phyloP scores from a whole-genome alignment of 768 basidiomycete species.

The Leccinum aurantiacum region DNA sequence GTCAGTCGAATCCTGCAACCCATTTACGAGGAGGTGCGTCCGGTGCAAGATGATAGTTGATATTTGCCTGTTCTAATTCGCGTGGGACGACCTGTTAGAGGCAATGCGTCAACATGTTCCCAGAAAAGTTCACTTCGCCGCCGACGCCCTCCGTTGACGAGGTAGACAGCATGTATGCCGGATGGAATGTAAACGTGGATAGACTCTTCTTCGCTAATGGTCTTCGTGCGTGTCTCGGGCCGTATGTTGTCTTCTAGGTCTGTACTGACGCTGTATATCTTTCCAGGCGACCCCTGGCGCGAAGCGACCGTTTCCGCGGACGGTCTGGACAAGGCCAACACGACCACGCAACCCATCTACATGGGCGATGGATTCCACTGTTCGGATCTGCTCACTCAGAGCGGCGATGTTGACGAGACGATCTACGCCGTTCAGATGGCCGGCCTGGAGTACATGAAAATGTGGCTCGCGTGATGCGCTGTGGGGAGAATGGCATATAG shows the following conservation, averaged over 20 bases:
- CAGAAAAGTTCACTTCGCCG: background rate
- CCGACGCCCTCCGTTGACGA: background rate
- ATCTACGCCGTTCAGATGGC: background rate
- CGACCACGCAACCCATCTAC: background rate
- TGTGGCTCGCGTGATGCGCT: background rate
- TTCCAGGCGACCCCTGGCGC: conserved; percentile 68
- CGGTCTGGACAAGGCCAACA: conserved; percentile 34
- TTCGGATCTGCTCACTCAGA: background rate
- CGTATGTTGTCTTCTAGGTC: background rate
- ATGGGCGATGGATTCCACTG: background rate
- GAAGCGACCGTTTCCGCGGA: conserved; percentile 67
- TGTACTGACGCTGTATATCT: background rate
- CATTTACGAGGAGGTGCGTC: background rate
- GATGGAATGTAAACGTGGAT: background rate
- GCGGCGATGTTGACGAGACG: background rate
- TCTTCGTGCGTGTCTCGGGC: background rate
- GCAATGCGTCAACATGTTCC: background rate
- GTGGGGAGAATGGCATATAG: background rate
- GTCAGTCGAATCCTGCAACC: background rate
- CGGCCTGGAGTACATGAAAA: background rate
- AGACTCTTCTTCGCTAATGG: background rate
- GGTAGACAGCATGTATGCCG: background rate
- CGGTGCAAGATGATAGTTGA: background rate
- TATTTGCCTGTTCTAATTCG: background rate
- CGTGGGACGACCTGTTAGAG: background rate